Evolutionary conservation across 805 yeast genomes (phyloP).

Genomic region (Nakazawaea siamensis): DNA sequence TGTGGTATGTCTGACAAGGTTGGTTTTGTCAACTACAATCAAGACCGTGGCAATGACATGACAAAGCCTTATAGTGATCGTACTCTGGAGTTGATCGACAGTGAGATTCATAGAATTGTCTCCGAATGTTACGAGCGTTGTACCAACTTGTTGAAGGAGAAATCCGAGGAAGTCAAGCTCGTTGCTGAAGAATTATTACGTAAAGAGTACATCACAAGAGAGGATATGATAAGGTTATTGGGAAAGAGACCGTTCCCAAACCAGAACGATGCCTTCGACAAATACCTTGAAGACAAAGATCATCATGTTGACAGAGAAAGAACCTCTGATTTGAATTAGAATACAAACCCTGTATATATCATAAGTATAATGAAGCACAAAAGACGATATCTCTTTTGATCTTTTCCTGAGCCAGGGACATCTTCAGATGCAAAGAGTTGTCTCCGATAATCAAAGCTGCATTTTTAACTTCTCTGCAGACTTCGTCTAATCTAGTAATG

Average conservation of each 20-base stretch:
- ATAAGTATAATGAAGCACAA: constrained; percentile 78
- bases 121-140: constrained; percentile 59
- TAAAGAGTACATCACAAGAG: constrained; percentile 76
- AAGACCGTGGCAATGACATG: constrained; percentile 39
- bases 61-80: constrained; percentile 65
- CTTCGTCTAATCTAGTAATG: constrained; percentile 87
- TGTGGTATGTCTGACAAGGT: constrained; percentile 82
- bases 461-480: constrained; percentile 88
- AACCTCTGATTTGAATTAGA: constrained; percentile 2
- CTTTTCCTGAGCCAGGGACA: constrained; percentile 87
- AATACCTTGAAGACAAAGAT: constrained; percentile 46
- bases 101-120: constrained; percentile 60
- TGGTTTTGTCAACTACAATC: constrained; percentile 51
- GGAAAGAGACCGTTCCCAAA: constrained; percentile 78
- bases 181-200: constrained; percentile 67
- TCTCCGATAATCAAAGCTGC: constrained; percentile 96
- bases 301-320: constrained; percentile 4
- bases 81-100: constrained; percentile 60
- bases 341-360: not conserved
- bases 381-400: constrained; percentile 96
- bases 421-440: constrained; percentile 77
- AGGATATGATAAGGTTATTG: constrained; percentile 67
- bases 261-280: constrained; percentile 83
- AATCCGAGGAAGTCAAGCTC: constrained; percentile 49
- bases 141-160: constrained; percentile 45